A percentile compares a stretch with the other conserved stretches of the same genome.
Evolutionary conservation across 164 flowering plant genomes (phyloP).

Genomic region (Tetrastigma voinierianum): DNA sequence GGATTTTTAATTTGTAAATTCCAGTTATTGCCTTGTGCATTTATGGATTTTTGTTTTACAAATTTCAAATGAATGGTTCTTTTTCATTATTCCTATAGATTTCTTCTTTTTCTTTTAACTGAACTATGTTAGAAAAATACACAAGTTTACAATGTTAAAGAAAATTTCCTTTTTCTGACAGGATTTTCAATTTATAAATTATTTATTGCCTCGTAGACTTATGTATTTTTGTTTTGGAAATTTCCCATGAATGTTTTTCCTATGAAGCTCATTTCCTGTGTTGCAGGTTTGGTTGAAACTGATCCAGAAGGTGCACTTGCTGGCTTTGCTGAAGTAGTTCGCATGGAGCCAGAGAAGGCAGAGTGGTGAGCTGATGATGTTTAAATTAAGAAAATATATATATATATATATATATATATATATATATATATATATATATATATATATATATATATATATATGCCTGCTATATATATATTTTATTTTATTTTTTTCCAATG

Average conservation of each 20-base stretch:
- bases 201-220: background rate
- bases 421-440: too few relatives aligned
- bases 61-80: background rate
- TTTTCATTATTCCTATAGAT: background rate
- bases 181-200: background rate
- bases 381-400: too few relatives aligned
- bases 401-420: too few relatives aligned
- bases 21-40: background rate
- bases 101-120: too few relatives aligned
- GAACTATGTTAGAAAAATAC: too few relatives aligned
- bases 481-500: too few relatives aligned
- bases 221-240: background rate
- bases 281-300: slow-evolving; percentile 84
- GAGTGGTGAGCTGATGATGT: slow-evolving; percentile 65
- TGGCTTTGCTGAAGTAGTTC: slow-evolving; percentile 94
- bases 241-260: background rate
- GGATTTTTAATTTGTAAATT: background rate
- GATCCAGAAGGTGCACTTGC: slow-evolving; percentile 95
- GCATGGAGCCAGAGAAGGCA: slow-evolving; percentile 97
- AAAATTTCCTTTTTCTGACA: background rate
- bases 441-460: too few relatives aligned
- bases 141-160: too few relatives aligned
- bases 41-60: slow-evolving; percentile 5
- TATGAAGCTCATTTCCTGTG: background rate
- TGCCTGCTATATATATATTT: too few relatives aligned